phyloP scores from a whole-genome alignment of 2,329 filamentous ascomycete genomes.

The Aspergillus sp. region DNA sequence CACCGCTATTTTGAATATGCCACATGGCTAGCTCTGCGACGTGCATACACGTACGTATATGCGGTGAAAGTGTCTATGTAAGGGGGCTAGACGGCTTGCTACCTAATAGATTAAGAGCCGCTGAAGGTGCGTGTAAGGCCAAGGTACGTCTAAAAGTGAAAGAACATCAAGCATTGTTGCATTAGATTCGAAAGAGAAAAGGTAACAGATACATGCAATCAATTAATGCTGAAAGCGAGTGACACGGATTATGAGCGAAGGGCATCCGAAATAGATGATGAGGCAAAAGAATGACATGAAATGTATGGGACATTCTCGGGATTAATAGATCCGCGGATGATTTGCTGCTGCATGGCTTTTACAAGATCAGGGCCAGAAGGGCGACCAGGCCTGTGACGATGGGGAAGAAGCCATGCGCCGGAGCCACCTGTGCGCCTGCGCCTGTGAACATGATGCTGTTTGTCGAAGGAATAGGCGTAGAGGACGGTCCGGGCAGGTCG shows the following conservation, averaged over 20 bases:
- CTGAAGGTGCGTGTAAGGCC: too few species aligned
- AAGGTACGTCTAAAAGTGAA: too few species aligned
- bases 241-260: not conserved
- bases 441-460: constrained; percentile 28
- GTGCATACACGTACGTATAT: too few species aligned
- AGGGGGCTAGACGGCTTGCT: too few species aligned
- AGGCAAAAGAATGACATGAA: not conserved
- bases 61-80: too few species aligned
- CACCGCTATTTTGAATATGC: too few species aligned
- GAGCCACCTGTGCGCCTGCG: constrained; percentile 22
- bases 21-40: too few species aligned
- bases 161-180: too few species aligned
- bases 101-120: too few species aligned
- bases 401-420: constrained; percentile 25
- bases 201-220: not conserved
- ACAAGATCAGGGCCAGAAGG: constrained; percentile 33
- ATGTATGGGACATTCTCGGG: not conserved
- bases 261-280: not conserved
- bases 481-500: constrained; percentile 43
- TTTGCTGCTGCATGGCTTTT: constrained; percentile 7
- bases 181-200: not conserved
- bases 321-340: not conserved
- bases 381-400: constrained; percentile 27
- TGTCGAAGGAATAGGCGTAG: constrained; percentile 32
- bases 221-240: not conserved